Evolutionary conservation across 306 rosid species (phyloP).

Genomic region (Abrus precatorius): DNA sequence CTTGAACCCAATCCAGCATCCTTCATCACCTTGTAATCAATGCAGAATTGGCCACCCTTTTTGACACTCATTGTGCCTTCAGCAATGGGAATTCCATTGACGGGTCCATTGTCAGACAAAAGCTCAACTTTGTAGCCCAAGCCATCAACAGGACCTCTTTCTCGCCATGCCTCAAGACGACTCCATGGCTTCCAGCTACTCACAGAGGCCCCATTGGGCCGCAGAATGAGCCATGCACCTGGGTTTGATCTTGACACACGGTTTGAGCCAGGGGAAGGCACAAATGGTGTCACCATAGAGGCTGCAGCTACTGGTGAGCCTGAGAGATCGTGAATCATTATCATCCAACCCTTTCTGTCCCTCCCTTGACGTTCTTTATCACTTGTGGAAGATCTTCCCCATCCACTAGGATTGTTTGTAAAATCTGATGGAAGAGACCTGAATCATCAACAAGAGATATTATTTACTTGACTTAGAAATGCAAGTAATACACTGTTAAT

Average conservation of each 20-base stretch:
- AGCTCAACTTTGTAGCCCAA: conserved; percentile 91
- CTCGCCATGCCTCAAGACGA: conserved; percentile 91
- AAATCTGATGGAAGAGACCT: conserved; percentile 85
- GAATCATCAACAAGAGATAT: conserved; percentile 27
- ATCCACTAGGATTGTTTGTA: conserved; percentile 54
- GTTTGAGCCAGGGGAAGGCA: conserved; percentile 79
- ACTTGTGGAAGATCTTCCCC: conserved; percentile 66
- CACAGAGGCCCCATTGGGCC: conserved; percentile 71
- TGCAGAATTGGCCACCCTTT: conserved; percentile 82
- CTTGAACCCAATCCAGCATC: conserved; percentile 59
- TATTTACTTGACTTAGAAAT: no score
- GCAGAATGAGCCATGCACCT: conserved; percentile 87
- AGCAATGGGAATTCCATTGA: conserved; percentile 65
- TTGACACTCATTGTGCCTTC: conserved; percentile 72
- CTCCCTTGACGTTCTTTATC: conserved; percentile 62
- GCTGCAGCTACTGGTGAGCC: conserved; percentile 93
- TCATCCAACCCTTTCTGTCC: conserved; percentile 96
- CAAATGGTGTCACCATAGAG: conserved; percentile 89
- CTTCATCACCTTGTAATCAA: conserved; percentile 61
- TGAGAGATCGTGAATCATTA: conserved; percentile 77
- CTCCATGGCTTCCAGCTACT: conserved; percentile 97
- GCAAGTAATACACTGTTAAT: no score
- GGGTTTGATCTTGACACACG: conserved; percentile 88
- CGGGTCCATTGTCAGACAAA: conserved; percentile 66
- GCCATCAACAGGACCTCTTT: conserved; percentile 80